A percentile compares a stretch with the other conserved stretches of the same genome.
Evolutionary conservation across 768 basidiomycete genomes (phyloP).

Genomic region (Hypsizygus marmoreus): DNA sequence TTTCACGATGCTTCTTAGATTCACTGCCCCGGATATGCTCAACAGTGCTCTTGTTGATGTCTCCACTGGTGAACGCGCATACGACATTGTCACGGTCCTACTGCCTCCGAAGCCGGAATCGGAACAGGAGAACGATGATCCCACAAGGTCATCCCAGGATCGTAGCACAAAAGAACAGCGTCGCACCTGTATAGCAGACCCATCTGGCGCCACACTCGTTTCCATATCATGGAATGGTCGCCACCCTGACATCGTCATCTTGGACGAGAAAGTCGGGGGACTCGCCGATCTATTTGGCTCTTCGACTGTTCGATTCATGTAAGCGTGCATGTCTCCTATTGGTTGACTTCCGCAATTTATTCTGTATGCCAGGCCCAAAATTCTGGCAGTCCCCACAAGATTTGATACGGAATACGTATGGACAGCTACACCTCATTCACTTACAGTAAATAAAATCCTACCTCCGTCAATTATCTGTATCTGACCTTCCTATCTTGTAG

Average conservation of each 20-base stretch:
- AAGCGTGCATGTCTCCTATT: conserved; percentile 18
- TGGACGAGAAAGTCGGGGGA: conserved; percentile 51
- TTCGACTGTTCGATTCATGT: conserved; percentile 57
- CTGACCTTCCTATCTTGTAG: conserved; percentile 28
- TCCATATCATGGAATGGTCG: conserved; percentile 56
- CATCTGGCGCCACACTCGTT: conserved; percentile 42
- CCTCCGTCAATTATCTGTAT: conserved; percentile 1
- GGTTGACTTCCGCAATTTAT: conserved; percentile 5
- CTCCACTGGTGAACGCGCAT: conserved; percentile 49
- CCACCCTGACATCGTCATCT: conserved; percentile 52
- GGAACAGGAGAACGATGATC: conserved; percentile 23
- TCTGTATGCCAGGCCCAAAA: conserved; percentile 49
- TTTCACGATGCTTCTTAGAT: conserved; percentile 55
- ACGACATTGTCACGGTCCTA: conserved; percentile 49
- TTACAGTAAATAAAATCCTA: conserved; percentile 48
- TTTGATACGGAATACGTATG: conserved; percentile 64
- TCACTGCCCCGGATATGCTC: conserved; percentile 58
- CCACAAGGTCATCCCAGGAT: not conserved
- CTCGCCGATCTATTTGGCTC: conserved; percentile 60
- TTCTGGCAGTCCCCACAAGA: conserved; percentile 61
- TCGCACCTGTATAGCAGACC: conserved; percentile 45
- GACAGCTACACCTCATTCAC: conserved; percentile 55
- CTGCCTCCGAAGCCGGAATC: conserved; percentile 30
- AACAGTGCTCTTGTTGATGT: conserved; percentile 56
- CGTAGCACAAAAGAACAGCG: conserved; percentile 24